Evolutionary conservation across 495 filamentous ascomycete species (phyloP).

Genomic region (Penicillium lagena): DNA sequence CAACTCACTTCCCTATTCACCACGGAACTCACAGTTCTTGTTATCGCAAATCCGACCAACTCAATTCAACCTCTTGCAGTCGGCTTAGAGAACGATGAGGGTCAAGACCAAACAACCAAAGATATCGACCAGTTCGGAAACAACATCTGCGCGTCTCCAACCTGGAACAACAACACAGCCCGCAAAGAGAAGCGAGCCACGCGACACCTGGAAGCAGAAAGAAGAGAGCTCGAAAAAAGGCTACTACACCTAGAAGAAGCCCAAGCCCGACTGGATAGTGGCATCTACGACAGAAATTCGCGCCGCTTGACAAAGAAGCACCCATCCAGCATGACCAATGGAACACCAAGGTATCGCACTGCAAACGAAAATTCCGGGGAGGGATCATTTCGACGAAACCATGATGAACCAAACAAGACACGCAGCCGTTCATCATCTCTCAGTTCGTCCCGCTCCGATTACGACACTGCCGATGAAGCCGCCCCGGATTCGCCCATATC

Average conservation of each 20-base stretch:
- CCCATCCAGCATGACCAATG: slow-evolving; percentile 12
- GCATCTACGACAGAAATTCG: slow-evolving; percentile 15
- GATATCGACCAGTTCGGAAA: neutral
- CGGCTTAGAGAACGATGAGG: slow-evolving; percentile 1
- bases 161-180: slow-evolving; percentile 8
- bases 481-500: slow-evolving; percentile 9
- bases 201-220: slow-evolving; percentile 30
- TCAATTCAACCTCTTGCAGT: slow-evolving; percentile 14
- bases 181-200: slow-evolving; percentile 33
- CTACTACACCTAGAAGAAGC: slow-evolving; percentile 25
- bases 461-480: slow-evolving; percentile 34
- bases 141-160: slow-evolving; percentile 12
- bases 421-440: slow-evolving; percentile 10
- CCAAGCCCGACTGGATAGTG: slow-evolving; percentile 13
- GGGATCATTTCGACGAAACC: neutral
- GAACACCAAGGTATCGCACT: neutral
- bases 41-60: slow-evolving; percentile 9
- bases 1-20: slow-evolving; percentile 13
- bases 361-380: neutral
- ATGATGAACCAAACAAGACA: neutral
- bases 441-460: slow-evolving; percentile 20
- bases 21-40: slow-evolving; percentile 10
- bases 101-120: neutral
- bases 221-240: slow-evolving; percentile 31
- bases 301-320: slow-evolving; percentile 36